phyloP scores from a whole-genome alignment of 2,329 filamentous ascomycete genomes.

The Fusarium devonianum region DNA sequence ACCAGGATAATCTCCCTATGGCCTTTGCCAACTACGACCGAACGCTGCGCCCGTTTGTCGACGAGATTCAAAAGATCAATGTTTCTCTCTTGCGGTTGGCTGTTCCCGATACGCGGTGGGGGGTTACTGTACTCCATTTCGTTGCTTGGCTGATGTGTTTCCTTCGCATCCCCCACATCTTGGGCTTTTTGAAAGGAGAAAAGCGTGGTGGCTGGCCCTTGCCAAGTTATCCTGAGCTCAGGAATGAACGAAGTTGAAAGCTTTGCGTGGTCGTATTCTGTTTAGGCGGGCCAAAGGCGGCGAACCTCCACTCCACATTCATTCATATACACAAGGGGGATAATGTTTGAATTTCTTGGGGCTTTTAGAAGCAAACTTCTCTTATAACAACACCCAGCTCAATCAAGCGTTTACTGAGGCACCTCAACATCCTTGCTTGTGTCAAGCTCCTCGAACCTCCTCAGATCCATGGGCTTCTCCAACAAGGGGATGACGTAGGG shows the following conservation, averaged over 20 bases:
- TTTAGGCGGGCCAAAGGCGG: too few relatives aligned
- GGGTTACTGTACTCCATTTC: conserved; percentile 22
- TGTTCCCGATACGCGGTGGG: conserved; percentile 14
- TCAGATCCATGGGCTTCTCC: conserved; percentile 72
- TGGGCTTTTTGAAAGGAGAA: conserved; percentile 21
- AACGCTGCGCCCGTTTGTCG: conserved; percentile 14
- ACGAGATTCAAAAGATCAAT: conserved; percentile 23
- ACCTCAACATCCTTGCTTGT: conserved; percentile 58
- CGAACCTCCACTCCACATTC: too few relatives aligned
- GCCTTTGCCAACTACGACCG: conserved; percentile 26
- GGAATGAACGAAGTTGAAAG: neutral
- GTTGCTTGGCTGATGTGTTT: conserved; percentile 22
- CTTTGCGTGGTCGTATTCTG: too few relatives aligned
- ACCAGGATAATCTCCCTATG: conserved; percentile 4
- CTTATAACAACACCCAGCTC: neutral
- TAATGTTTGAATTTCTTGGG: too few relatives aligned
- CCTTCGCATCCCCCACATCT: conserved; percentile 13
- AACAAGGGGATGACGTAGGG: conserved; percentile 75
- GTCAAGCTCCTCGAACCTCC: conserved; percentile 72
- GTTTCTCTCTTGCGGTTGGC: conserved; percentile 1
- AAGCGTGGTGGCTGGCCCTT: conserved; percentile 24
- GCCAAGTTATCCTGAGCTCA: conserved; percentile 19
- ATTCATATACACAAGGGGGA: too few relatives aligned
- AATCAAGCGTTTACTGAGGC: conserved; percentile 34
- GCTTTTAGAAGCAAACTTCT: too few relatives aligned